Conservation (phyloP, 2,329 filamentous ascomycete genomes). For the Neopestalotiopsis sp. region DNA sequence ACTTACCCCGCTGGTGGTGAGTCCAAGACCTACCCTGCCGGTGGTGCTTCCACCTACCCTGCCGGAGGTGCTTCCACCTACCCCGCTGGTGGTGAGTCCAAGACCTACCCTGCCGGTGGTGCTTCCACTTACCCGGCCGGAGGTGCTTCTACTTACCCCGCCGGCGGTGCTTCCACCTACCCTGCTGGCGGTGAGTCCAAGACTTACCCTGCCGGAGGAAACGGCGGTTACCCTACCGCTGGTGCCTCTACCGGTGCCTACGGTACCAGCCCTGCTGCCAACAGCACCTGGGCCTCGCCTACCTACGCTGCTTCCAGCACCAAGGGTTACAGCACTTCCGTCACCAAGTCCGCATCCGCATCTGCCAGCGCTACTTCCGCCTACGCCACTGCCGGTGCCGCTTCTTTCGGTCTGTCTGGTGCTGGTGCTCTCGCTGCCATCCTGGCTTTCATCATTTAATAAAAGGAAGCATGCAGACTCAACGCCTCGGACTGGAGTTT, state of each 20-base stretch:
- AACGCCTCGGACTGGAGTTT: neutral
- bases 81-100: conserved; percentile 6
- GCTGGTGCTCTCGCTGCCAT: neutral
- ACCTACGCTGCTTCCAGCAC: neutral
- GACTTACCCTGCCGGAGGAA: conserved; percentile 2
- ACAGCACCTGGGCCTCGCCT: conserved; percentile 11
- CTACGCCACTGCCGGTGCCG: conserved; percentile 9
- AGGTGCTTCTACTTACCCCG: conserved; percentile 9
- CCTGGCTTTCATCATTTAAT: conserved; percentile 3
- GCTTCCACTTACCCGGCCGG: conserved; percentile 12
- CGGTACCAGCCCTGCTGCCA: conserved; percentile 1
- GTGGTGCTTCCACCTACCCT: conserved; percentile 12
- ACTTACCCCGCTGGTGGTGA: conserved; percentile 2
- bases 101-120: conserved; percentile 12
- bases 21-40: conserved; percentile 12
- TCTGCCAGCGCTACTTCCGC: conserved; percentile 9
- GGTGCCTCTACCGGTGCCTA: conserved; percentile 8
- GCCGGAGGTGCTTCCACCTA: conserved; percentile 6
- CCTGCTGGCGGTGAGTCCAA: conserved; percentile 5
- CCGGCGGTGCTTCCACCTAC: conserved; percentile 9
- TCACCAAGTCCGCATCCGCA: neutral
- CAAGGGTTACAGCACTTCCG: neutral
- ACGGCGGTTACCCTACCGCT: neutral
- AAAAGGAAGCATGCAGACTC: neutral
- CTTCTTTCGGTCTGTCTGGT: conserved; percentile 2